Percentiles rank a stretch among this genome's conserved stretches.
Evolutionary conservation across 371 early-diverging fungal species (phyloP).

Genomic region (Nematocida ironsii): DNA sequence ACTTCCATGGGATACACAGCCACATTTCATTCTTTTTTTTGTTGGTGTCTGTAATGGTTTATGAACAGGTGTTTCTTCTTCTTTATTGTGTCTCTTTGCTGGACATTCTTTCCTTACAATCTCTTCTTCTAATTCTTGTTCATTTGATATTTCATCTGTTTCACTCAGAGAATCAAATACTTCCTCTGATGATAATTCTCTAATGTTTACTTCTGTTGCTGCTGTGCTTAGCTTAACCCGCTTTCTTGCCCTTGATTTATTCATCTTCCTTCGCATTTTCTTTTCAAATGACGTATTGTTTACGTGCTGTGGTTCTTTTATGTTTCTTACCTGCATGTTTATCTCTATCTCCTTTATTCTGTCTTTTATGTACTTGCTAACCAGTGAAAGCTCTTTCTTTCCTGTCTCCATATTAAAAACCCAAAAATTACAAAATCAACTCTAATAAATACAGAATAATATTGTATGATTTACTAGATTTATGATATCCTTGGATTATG

Average conservation of each 20-base stretch:
- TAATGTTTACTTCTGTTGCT: not conserved
- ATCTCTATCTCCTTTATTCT: slow-evolving; percentile 47
- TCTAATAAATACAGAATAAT: slow-evolving; percentile 17
- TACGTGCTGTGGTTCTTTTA: slow-evolving; percentile 14
- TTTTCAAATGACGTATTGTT: slow-evolving; percentile 16
- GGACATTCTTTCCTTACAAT: no score
- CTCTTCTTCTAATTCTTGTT: no score
- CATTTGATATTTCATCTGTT: no score
- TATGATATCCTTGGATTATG: not conserved
- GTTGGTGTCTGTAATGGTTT: not conserved
- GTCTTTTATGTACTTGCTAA: slow-evolving; percentile 29
- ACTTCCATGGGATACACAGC: slow-evolving; percentile 2
- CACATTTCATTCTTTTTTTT: slow-evolving; percentile 21
- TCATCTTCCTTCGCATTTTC: slow-evolving; percentile 25
- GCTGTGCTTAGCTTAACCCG: not conserved
- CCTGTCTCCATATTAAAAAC: not conserved
- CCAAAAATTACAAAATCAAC: not conserved
- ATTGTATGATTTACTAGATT: not conserved
- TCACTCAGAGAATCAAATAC: not conserved
- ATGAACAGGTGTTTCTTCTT: no score
- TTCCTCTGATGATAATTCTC: not conserved
- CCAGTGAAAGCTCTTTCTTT: slow-evolving; percentile 11
- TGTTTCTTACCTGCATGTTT: slow-evolving; percentile 29
- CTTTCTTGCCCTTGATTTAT: not conserved
- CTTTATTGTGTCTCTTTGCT: no score